Evolutionary conservation across 768 basidiomycete genomes (phyloP), one percentile per base, ranked within the genome.

Genomic region (Xanthoconium purpureum): DNA sequence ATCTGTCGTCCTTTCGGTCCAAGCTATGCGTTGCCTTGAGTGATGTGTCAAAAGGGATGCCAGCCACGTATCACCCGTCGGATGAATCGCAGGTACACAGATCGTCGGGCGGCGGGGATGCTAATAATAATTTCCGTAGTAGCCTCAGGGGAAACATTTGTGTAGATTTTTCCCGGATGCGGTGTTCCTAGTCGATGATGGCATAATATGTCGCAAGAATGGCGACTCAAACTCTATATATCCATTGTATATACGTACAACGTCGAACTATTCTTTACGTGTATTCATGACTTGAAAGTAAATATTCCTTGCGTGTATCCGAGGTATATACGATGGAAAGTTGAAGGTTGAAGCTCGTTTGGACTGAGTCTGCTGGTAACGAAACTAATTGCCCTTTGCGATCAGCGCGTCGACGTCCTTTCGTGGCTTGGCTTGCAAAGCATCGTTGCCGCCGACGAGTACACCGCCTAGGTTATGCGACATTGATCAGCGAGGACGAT

Each of bases 381-480:
- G n/a, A 32, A 29, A n/a, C 18, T 3, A 12, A 37, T 2, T 14
- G 35, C 32, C 32, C 18, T 47, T 35, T 47, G 59, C 63, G 8
- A 68, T 39, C 54, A 67, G 36, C 10, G 40, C 56, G 6, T 47
- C 47, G 17, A 68, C 35, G 8, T 47, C 17, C 1, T 1, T 11
- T 55, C 18, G 43, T 2, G 63, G 1, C 45, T 44, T 56, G 2
- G 0, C 9, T 0, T 70, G 56, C 48, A 69, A 58, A 33, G 39
- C 66, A 33, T 59, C 57, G 49, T 65, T 63, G 30, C 68, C 57
- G 18, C 68, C 68, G 0, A 69, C 55, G 33, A 8, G 37, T 7
- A 42, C n/a, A 2, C 68, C 67, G 28, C 45, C 68, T 69, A 24
- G n/a, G 20, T 24, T 24, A 54, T 38, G 14, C 28, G 3, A 7